A percentile compares a stretch with the other conserved stretches of the same genome.
phyloP scores from a whole-genome alignment of 2,329 filamentous ascomycete genomes.

The Colletotrichum liaoningense region DNA sequence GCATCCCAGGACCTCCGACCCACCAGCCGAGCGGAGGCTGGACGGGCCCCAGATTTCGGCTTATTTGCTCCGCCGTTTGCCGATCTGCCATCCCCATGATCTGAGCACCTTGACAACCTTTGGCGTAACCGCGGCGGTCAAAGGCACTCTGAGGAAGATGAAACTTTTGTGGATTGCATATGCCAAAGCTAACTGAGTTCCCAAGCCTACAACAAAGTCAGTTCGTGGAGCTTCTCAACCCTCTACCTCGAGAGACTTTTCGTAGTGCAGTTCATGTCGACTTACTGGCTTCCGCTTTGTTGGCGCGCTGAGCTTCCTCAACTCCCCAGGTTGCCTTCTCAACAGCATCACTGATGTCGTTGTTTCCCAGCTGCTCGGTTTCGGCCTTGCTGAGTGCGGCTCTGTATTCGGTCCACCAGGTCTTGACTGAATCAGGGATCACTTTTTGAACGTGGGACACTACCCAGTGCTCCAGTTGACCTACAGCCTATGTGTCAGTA shows the following conservation, averaged over 20 bases:
- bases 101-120: slow-evolving; percentile 93
- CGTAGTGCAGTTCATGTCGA: slow-evolving; percentile 42
- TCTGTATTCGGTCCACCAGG: slow-evolving; percentile 63
- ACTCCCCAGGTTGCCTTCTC: slow-evolving; percentile 71
- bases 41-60: slow-evolving; percentile 1
- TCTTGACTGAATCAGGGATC: slow-evolving; percentile 70
- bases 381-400: slow-evolving; percentile 59
- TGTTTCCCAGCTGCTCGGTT: slow-evolving; percentile 54
- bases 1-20: slow-evolving; percentile 11
- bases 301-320: slow-evolving; percentile 70
- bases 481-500: slow-evolving; percentile 48
- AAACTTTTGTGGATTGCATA: slow-evolving; percentile 99
- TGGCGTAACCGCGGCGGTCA: slow-evolving; percentile 90
- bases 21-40: neutral
- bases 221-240: slow-evolving; percentile 35
- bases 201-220: slow-evolving; percentile 59
- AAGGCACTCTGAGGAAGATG: slow-evolving; percentile 93
- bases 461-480: slow-evolving; percentile 74
- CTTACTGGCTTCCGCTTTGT: slow-evolving; percentile 80
- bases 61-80: slow-evolving; percentile 62
- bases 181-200: slow-evolving; percentile 89
- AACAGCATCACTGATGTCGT: slow-evolving; percentile 56
- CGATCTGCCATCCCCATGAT: slow-evolving; percentile 94
- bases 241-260: neutral
- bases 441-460: slow-evolving; percentile 68